These are phyloP conservation scores for Starmera dryadoides DNA, from an alignment of 805 yeast species.

Conservation along the genomic window DNA sequence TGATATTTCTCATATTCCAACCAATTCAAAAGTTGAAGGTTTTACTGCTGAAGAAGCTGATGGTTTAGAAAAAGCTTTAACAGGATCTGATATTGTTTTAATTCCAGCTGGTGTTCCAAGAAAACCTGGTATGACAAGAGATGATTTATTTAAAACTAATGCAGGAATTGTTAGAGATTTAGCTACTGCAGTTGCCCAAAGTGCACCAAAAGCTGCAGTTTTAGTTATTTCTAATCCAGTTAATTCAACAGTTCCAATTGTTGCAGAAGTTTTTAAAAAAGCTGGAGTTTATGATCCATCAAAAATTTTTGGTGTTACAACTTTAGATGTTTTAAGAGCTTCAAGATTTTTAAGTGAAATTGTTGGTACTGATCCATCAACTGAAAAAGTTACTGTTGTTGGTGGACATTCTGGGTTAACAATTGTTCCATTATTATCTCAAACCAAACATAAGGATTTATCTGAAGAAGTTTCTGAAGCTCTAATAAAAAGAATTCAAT, in stretches of 20 bases:
- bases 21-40: slow-evolving; percentile 53
- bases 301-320: slow-evolving; percentile 84
- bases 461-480: slow-evolving; percentile 40
- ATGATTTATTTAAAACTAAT: slow-evolving; percentile 77
- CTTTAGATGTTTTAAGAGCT: slow-evolving; percentile 89
- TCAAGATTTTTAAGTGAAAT: slow-evolving; percentile 69
- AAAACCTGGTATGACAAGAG: slow-evolving; percentile 94
- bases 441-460: slow-evolving; percentile 89
- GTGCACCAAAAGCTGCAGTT: slow-evolving; percentile 68
- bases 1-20: slow-evolving; percentile 77
- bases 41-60: slow-evolving; percentile 38
- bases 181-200: slow-evolving; percentile 66
- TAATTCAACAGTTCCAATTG: slow-evolving; percentile 87
- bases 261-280: slow-evolving; percentile 69
- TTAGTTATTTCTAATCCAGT: slow-evolving; percentile 90
- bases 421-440: slow-evolving; percentile 84
- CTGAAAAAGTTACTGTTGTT: slow-evolving; percentile 66
- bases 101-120: slow-evolving; percentile 88
- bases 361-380: slow-evolving; percentile 66
- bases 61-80: slow-evolving; percentile 37
- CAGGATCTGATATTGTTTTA: slow-evolving; percentile 41
- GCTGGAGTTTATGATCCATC: slow-evolving; percentile 62
- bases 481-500: slow-evolving; percentile 84
- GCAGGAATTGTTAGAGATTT: slow-evolving; percentile 73
- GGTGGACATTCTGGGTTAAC: slow-evolving; percentile 98